Percentiles rank a stretch among this genome's conserved stretches.
phyloP scores from a whole-genome alignment of 1,139 yeast genomes.

The Zygosaccharomyces pseudobailii region DNA sequence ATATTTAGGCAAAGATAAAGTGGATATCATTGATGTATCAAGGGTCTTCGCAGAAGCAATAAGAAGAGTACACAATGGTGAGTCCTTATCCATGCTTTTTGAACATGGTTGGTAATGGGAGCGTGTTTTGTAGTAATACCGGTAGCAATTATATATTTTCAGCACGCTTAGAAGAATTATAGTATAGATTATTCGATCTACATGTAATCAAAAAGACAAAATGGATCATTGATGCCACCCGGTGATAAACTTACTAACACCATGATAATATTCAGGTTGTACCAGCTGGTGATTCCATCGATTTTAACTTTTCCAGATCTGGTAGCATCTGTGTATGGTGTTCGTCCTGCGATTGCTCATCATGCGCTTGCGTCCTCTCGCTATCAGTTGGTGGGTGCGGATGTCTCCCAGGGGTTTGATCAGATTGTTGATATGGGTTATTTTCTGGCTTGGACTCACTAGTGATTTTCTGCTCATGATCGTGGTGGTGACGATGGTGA shows the following conservation, averaged over 20 bases:
- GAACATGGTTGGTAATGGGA: slow-evolving; percentile 66
- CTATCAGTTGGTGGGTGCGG: background rate
- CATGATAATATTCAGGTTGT: background rate
- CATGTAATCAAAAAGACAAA: background rate
- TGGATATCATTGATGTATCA: slow-evolving; percentile 85
- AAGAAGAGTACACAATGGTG: slow-evolving; percentile 94
- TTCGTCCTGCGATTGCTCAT: background rate
- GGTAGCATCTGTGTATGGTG: background rate
- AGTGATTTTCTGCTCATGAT: background rate
- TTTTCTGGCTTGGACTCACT: background rate
- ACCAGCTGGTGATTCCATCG: background rate
- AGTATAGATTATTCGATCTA: background rate
- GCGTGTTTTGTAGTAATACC: background rate
- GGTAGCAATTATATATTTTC: background rate
- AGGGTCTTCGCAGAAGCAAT: slow-evolving; percentile 90
- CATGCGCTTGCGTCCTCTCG: background rate
- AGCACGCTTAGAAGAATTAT: background rate
- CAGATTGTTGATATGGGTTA: background rate
- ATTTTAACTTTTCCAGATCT: background rate
- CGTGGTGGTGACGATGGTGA: slow-evolving; percentile 9
- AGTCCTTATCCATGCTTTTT: slow-evolving; percentile 87
- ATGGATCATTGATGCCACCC: background rate
- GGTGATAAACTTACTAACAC: too few species aligned
- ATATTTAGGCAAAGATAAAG: slow-evolving; percentile 52
- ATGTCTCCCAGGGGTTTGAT: background rate